phyloP scores from a whole-genome alignment of 169 alveolate genomes.

The Cryptosporidium ryanae region DNA sequence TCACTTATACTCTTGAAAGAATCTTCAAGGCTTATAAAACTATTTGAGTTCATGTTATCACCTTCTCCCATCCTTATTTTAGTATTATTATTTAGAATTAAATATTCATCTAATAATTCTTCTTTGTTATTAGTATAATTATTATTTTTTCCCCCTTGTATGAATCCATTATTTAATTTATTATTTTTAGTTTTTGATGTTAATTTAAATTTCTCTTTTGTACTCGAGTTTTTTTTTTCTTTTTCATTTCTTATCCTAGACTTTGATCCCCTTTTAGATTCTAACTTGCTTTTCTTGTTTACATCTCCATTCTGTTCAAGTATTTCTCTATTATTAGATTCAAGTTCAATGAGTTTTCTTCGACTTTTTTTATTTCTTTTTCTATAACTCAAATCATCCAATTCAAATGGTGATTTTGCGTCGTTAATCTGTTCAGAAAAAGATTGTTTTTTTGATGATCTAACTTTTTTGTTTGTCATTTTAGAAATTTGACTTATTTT shows the following conservation, averaged over 20 bases:
- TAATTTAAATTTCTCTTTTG: not conserved
- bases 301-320: too few species aligned
- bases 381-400: constrained; percentile 27
- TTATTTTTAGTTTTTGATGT: too few species aligned
- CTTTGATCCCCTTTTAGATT: constrained; percentile 7
- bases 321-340: not conserved
- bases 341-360: not conserved
- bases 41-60: constrained; percentile 12
- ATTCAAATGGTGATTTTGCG: constrained; percentile 43
- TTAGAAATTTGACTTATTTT: too few species aligned
- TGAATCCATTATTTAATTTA: too few species aligned
- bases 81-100: not conserved
- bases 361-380: constrained; percentile 12
- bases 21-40: constrained; percentile 50
- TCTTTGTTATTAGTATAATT: not conserved
- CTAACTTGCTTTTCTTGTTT: not conserved
- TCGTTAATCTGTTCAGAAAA: constrained; percentile 49
- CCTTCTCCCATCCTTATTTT: not conserved
- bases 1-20: constrained; percentile 59
- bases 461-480: not conserved
- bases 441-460: constrained; percentile 21
- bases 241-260: constrained; percentile 1
- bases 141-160: not conserved
- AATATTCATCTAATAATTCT: not conserved
- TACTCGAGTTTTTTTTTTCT: not conserved